phyloP scores from a whole-genome alignment of 176 grass and related monocot species.

The Triticum dicoccoides region DNA sequence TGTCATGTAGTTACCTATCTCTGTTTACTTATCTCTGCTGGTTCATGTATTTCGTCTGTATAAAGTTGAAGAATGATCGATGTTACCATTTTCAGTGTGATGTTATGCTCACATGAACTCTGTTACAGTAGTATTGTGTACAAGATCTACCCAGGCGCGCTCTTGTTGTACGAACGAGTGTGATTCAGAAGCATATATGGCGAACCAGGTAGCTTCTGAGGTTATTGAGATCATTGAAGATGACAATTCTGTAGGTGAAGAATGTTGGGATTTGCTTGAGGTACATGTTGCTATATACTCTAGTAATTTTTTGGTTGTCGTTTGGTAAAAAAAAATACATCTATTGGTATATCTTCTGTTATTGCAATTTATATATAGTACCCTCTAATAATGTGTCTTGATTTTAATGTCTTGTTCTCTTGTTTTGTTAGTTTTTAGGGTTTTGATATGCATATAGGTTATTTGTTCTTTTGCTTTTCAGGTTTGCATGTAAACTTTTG shows the following conservation, averaged over 20 bases:
- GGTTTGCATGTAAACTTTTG: neutral
- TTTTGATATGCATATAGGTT: neutral
- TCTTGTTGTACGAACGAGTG: no score
- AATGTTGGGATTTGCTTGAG: neutral
- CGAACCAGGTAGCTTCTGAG: neutral
- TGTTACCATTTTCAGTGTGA: no score
- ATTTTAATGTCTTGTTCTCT: neutral
- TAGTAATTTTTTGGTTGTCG: neutral
- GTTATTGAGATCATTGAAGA: slow-evolving; percentile 3
- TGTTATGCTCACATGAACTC: no score
- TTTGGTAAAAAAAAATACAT: neutral
- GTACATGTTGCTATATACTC: slow-evolving; percentile 1
- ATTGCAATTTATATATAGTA: neutral
- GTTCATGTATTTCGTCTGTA: no score
- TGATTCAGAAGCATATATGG: neutral
- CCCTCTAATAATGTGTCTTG: neutral
- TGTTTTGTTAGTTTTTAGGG: neutral
- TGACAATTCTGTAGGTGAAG: neutral
- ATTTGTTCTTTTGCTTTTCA: neutral
- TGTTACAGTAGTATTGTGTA: no score
- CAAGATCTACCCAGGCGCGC: no score
- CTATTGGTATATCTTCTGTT: neutral
- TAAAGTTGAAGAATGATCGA: no score
- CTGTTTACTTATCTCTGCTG: no score
- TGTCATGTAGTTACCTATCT: no score